Conservation (phyloP, 1,284 basidiomycete species). For the Marasmius tenuissimus region DNA sequence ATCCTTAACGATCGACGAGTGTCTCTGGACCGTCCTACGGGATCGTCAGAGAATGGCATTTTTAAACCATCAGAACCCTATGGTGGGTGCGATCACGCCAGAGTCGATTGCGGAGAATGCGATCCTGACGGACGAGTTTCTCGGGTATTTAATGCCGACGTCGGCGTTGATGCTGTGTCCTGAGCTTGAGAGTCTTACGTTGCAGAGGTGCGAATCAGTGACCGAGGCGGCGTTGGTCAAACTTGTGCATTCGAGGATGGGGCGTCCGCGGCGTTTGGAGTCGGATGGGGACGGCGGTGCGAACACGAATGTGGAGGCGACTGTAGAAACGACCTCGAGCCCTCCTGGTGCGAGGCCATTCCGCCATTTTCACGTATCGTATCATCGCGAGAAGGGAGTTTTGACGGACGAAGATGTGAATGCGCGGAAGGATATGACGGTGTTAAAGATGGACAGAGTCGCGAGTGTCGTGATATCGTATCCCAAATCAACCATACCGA, state of each 20-base stretch:
- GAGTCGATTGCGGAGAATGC: not conserved
- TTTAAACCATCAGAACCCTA: not conserved
- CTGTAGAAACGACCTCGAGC: not conserved
- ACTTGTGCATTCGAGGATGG: not conserved
- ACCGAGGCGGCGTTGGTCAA: not conserved
- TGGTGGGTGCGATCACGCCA: not conserved
- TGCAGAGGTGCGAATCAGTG: not conserved
- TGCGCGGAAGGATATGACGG: constrained; percentile 5
- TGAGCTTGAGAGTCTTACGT: not conserved
- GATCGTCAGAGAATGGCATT: not conserved
- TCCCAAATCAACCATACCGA: not conserved
- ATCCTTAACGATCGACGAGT: not conserved
- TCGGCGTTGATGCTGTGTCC: not conserved
- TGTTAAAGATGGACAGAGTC: not conserved
- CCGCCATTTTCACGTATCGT: not conserved
- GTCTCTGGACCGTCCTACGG: not conserved
- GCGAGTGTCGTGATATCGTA: not conserved
- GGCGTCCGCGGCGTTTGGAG: not conserved
- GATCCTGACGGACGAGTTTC: constrained; percentile 1
- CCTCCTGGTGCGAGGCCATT: not conserved
- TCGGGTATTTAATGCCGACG: not conserved
- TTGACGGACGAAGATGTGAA: constrained; percentile 9
- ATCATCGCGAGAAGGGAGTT: not conserved
- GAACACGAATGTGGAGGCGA: too few relatives aligned
- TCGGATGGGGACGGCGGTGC: too few relatives aligned